These are phyloP conservation scores for Scedosporium aurantiacum DNA, from an alignment of 2,329 filamentous ascomycete genomes.

Conservation along the genomic window DNA sequence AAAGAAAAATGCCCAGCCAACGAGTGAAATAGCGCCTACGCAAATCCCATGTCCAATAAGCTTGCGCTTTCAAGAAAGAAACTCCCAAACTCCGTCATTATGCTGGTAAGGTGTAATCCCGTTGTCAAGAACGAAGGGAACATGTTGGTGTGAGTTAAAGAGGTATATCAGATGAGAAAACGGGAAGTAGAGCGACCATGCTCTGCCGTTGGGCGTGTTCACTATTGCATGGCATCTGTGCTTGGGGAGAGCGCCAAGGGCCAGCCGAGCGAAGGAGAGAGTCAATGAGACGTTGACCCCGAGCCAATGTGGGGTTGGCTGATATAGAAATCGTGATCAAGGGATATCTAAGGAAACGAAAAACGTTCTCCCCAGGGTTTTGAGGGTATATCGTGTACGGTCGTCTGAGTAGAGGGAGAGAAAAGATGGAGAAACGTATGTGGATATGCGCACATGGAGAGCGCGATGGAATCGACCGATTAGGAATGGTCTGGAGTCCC, in stretches of 20 bases:
- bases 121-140: neutral
- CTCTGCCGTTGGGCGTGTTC: neutral
- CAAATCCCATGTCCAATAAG: neutral
- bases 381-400: neutral
- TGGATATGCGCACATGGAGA: neutral
- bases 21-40: neutral
- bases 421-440: neutral
- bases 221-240: neutral
- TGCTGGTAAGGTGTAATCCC: neutral
- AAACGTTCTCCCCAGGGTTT: neutral
- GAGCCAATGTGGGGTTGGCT: too few relatives aligned
- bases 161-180: neutral
- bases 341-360: neutral
- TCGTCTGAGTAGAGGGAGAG: neutral
- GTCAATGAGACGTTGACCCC: neutral
- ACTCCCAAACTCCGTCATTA: slow-evolving; percentile 2
- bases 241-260: neutral
- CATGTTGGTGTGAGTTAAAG: neutral
- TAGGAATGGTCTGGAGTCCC: slow-evolving; percentile 14
- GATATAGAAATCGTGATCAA: neutral
- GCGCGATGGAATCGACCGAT: neutral
- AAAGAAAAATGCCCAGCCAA: too few relatives aligned
- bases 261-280: neutral
- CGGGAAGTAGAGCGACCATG: neutral
- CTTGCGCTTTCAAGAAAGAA: neutral